Evolutionary conservation across 2,329 filamentous ascomycete species (phyloP).

Genomic region (Phyllosticta citrichinensis): DNA sequence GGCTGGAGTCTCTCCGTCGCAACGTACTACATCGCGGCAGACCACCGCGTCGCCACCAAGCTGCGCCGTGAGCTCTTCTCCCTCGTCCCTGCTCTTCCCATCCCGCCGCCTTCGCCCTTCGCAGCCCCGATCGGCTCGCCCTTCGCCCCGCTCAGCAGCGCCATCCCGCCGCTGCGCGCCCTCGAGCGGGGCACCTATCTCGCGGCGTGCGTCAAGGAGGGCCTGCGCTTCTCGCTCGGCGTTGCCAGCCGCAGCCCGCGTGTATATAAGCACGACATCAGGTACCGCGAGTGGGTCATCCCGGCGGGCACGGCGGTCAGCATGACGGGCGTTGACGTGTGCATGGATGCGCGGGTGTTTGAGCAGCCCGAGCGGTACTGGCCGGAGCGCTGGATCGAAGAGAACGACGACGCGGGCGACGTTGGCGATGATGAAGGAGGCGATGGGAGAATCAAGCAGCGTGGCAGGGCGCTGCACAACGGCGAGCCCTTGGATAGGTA

Average conservation of each 20-base stretch:
- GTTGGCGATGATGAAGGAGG: neutral
- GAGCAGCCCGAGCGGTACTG: conserved; percentile 24
- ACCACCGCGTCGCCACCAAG: conserved; percentile 17
- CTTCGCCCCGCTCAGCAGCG: neutral
- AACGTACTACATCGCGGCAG: conserved; percentile 24
- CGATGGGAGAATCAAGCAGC: neutral
- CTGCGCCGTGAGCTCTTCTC: neutral
- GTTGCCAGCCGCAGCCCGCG: conserved; percentile 21
- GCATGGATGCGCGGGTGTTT: conserved; percentile 28
- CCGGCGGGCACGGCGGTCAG: conserved; percentile 27
- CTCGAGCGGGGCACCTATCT: conserved; percentile 5
- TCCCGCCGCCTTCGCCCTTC: neutral
- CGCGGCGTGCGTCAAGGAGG: conserved; percentile 16
- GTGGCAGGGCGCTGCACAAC: conserved; percentile 16
- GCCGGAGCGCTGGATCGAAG: conserved; percentile 33
- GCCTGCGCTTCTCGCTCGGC: conserved; percentile 28
- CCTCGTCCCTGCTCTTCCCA: neutral
- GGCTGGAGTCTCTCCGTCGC: conserved; percentile 22
- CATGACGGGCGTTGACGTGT: conserved; percentile 28
- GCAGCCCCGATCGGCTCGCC: neutral
- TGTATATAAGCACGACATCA: conserved; percentile 6
- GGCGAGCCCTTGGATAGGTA: conserved; percentile 29
- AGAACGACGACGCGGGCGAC: neutral
- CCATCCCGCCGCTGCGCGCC: neutral
- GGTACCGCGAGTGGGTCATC: conserved; percentile 18